Evolutionary conservation across 768 basidiomycete genomes (phyloP), one percentile per base, ranked within the genome.

Genomic region (Sistotremastrum niveocremeum): DNA sequence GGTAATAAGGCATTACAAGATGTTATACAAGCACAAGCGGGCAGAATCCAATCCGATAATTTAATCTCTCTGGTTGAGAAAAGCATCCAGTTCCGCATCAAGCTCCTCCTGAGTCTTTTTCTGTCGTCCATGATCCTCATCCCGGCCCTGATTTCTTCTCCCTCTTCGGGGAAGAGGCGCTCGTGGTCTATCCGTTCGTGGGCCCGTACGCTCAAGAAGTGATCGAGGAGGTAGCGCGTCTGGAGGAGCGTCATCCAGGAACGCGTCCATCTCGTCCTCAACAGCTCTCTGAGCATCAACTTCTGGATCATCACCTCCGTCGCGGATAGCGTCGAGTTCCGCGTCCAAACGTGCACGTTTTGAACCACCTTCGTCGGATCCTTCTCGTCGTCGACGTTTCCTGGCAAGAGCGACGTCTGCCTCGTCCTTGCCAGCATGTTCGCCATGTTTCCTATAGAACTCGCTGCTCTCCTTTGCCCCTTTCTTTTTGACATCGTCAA

Each of bases 71-170:
- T 70, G 68, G 30, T 74, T 76, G 51, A 84, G 59, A 61, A 88
- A 88, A 10, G 81, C 79, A 33, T 89, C 86, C 41, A 89, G 65
- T 56, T 90, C 86, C 42, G 80, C 84, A 51, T 90, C 86, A 35
- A 90, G 66, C 53, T 89, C 84, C 61, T 82, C 74, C 57, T 79
- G 78, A 1, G 76, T 83, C 60, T 76, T 77, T 48, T 59, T 69
- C 28, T 69, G 65, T 7, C 70, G 66, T 49, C 61, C 57, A 48
- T 59, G 58, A 48, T 67, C 57, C 32, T 46, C 45, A 52, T 30
- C 59, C 57, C 51, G 59, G 64, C 56, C 53, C 62, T 55, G 51
- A 52, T 56, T 53, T 36, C 47, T 52, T 34, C 49, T 42, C 42
- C 48, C 34, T 7, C 38, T 31, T 28, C 37, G 32, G 34, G 12